A percentile compares a stretch with the other conserved stretches of the same genome.
Conservation (phyloP, 108 stramenopile genomes). For the Mediolabrus comicus region DNA sequence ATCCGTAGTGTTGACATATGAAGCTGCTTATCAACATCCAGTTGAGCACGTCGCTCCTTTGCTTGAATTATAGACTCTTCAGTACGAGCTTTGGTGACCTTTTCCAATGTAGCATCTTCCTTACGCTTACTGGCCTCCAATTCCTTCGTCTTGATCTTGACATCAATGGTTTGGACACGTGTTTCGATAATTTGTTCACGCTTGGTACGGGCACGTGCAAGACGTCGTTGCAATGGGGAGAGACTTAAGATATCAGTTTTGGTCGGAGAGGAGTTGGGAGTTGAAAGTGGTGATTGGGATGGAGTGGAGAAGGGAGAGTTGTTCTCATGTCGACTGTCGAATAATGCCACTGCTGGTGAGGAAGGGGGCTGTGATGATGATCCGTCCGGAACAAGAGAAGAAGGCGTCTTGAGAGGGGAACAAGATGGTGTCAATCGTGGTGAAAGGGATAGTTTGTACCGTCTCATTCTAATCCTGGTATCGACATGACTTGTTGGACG, state of each 20-base stretch:
- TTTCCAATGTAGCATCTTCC: not conserved
- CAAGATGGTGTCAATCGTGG: not conserved
- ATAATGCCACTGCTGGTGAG: not conserved
- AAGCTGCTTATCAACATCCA: not conserved
- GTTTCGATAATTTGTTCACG: constrained; percentile 12
- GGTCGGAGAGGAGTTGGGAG: not conserved
- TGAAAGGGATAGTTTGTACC: constrained; percentile 2
- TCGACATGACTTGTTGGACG: constrained; percentile 18
- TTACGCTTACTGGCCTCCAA: not conserved
- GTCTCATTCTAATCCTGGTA: constrained; percentile 6
- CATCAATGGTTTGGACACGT: not conserved
- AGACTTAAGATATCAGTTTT: not conserved
- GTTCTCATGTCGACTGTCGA: not conserved
- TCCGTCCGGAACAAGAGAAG: not conserved
- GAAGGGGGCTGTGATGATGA: not conserved
- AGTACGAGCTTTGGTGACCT: not conserved
- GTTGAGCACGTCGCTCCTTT: not conserved
- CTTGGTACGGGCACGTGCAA: constrained; percentile 17
- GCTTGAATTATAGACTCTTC: constrained; percentile 2
- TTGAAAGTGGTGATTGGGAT: not conserved
- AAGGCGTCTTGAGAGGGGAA: not conserved
- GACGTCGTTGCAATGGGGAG: constrained; percentile 25
- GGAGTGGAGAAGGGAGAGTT: not conserved
- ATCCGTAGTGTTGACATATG: not conserved
- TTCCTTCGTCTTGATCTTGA: not conserved